Evolutionary conservation across 148 eudicot species (phyloP).

Genomic region (Suaeda aralocaspica): DNA sequence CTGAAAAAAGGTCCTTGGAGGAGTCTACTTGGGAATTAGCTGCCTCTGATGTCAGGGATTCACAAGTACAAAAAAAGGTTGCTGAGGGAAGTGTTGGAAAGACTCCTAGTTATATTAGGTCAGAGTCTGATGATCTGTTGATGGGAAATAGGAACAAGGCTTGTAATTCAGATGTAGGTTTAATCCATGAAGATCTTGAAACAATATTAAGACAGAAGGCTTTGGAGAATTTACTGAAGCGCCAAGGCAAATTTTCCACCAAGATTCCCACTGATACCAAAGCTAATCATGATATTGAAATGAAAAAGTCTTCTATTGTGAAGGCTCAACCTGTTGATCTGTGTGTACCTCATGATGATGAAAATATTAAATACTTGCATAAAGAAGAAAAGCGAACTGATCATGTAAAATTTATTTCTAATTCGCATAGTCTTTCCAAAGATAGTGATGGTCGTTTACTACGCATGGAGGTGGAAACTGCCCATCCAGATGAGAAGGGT

Average conservation of each 20-base stretch:
- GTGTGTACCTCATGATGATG: constrained; percentile 16
- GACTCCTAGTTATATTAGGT: constrained; percentile 15
- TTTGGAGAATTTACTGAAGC: constrained; percentile 74
- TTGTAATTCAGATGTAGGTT: constrained; percentile 25
- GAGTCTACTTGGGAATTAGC: constrained; percentile 25
- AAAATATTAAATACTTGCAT: constrained; percentile 14
- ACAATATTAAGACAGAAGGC: constrained; percentile 67
- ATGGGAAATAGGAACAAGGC: constrained; percentile 24
- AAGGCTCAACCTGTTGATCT: constrained; percentile 18
- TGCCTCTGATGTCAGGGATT: constrained; percentile 23
- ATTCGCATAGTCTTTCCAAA: constrained; percentile 17
- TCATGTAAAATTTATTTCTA: too few species aligned
- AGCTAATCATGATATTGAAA: constrained; percentile 21
- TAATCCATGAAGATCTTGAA: constrained; percentile 51
- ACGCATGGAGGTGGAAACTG: constrained; percentile 13
- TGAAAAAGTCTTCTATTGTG: constrained; percentile 23
- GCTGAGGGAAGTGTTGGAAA: constrained; percentile 15
- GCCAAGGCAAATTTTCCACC: constrained; percentile 35
- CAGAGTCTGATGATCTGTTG: not conserved
- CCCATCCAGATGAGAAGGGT: constrained; percentile 24
- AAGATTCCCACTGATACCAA: constrained; percentile 23
- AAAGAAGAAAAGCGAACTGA: too few species aligned
- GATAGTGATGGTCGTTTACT: constrained; percentile 12
- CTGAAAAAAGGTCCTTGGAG: constrained; percentile 24
- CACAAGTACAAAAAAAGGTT: constrained; percentile 17